These are phyloP conservation scores for Amphirosellinia nigrospora DNA, from an alignment of 495 filamentous ascomycete genomes.

Conservation along the genomic window DNA sequence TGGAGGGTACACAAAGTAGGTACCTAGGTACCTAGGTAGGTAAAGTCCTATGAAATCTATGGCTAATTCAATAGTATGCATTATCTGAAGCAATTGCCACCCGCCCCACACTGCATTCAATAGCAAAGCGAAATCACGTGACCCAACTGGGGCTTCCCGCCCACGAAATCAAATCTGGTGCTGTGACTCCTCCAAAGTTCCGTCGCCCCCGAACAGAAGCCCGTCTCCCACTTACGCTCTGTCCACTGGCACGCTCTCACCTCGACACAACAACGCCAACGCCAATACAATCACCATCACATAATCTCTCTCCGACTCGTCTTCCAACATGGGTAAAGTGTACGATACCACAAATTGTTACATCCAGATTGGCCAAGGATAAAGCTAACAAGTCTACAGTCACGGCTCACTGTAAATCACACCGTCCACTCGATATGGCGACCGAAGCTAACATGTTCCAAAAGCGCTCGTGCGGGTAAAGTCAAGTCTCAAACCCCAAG, in stretches of 20 bases:
- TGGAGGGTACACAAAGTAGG: no score
- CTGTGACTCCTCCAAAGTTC: slow-evolving; percentile 8
- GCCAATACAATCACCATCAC: no score
- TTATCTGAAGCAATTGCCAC: background rate
- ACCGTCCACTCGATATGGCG: no score
- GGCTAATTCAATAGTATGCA: background rate
- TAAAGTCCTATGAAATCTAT: no score
- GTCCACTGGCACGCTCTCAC: slow-evolving; percentile 24
- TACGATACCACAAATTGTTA: background rate
- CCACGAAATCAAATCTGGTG: slow-evolving; percentile 23
- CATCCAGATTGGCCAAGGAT: background rate
- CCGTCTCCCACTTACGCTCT: slow-evolving; percentile 4
- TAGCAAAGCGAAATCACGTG: slow-evolving; percentile 27
- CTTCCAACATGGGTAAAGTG: slow-evolving; percentile 80
- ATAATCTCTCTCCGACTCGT: slow-evolving; percentile 18
- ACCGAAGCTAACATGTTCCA: no score
- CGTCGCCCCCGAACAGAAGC: slow-evolving; percentile 15
- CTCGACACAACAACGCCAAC: slow-evolving; percentile 27
- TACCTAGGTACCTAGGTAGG: no score
- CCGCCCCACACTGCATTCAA: background rate
- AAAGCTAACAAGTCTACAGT: background rate
- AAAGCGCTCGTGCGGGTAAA: slow-evolving; percentile 80
- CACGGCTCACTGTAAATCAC: slow-evolving; percentile 80
- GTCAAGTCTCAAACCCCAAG: slow-evolving; percentile 58
- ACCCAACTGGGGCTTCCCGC: slow-evolving; percentile 17